These are phyloP conservation scores for Volvox carteri DNA, from an alignment of 163 green algal species.

Conservation along the genomic window DNA sequence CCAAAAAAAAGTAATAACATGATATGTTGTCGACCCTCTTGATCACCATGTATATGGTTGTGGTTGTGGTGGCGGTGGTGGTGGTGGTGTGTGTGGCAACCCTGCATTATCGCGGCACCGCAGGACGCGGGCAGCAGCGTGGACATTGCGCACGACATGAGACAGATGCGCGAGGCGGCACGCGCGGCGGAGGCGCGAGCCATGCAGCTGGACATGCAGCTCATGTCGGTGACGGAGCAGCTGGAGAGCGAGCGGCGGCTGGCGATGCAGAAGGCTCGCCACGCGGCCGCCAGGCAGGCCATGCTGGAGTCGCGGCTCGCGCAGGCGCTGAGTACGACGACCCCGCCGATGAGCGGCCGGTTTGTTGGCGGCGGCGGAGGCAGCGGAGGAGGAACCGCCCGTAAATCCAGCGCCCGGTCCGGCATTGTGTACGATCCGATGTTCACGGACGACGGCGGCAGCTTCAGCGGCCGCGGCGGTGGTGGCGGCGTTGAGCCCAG, in stretches of 20 bases:
- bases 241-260: slow-evolving; percentile 11
- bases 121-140: slow-evolving; percentile 31
- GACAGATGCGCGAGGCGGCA: slow-evolving; percentile 21
- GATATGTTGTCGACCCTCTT: too few species aligned
- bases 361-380: not conserved
- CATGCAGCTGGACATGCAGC: slow-evolving; percentile 38
- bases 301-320: not conserved
- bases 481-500: not conserved
- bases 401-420: slow-evolving; percentile 5
- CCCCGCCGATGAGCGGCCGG: not conserved
- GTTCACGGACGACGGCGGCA: not conserved
- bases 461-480: not conserved
- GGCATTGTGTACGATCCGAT: not conserved
- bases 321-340: not conserved
- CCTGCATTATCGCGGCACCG: too few species aligned
- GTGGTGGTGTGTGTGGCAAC: too few species aligned
- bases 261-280: not conserved
- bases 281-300: not conserved
- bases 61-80: too few species aligned
- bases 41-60: too few species aligned
- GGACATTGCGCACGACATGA: slow-evolving; percentile 40
- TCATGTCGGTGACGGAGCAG: slow-evolving; percentile 41
- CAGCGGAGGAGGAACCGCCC: not conserved
- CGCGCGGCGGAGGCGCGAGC: not conserved
- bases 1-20: too few species aligned